Percentiles rank a stretch among this genome's conserved stretches.
These are phyloP conservation scores for Candida anutae DNA, from an alignment of 1,139 yeast species.

Conservation along the genomic window DNA sequence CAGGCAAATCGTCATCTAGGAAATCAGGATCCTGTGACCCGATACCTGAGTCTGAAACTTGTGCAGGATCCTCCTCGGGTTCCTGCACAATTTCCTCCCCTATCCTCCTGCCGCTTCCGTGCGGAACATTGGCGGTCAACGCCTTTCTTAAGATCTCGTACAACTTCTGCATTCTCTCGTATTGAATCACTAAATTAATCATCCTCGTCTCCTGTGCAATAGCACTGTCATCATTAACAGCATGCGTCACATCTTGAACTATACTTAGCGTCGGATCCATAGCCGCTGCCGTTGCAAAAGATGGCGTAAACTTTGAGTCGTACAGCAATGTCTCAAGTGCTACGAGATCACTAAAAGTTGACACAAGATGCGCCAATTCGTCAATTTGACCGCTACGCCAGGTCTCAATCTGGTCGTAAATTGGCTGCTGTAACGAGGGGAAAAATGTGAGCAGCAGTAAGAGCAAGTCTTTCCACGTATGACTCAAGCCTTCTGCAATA, in stretches of 20 bases:
- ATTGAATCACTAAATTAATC: slow-evolving; percentile 6
- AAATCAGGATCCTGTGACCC: no score
- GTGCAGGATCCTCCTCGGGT: no score
- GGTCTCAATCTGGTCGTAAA: slow-evolving; percentile 9
- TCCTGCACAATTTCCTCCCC: no score
- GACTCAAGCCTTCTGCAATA: slow-evolving; percentile 8
- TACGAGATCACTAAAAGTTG: slow-evolving; percentile 4
- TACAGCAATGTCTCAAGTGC: slow-evolving; percentile 2
- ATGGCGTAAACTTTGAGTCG: slow-evolving; percentile 3
- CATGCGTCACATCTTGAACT: neutral
- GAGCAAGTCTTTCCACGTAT: slow-evolving; percentile 16
- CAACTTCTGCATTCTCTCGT: slow-evolving; percentile 5
- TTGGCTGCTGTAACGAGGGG: slow-evolving; percentile 12
- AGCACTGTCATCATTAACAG: neutral
- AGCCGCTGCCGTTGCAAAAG: slow-evolving; percentile 2
- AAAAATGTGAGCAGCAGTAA: slow-evolving; percentile 13
- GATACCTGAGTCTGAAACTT: no score
- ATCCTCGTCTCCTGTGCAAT: slow-evolving; percentile 6
- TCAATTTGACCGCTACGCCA: slow-evolving; percentile 15
- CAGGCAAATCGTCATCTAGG: no score
- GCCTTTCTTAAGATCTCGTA: slow-evolving; percentile 7
- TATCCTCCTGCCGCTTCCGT: no score
- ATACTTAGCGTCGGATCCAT: slow-evolving; percentile 1
- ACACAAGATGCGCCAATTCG: slow-evolving; percentile 9
- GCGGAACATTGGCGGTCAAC: slow-evolving; percentile 6